A percentile compares a stretch with the other conserved stretches of the same genome.
Evolutionary conservation across 139 green algal species (phyloP).

Genomic region (Yamagishiella unicocca): DNA sequence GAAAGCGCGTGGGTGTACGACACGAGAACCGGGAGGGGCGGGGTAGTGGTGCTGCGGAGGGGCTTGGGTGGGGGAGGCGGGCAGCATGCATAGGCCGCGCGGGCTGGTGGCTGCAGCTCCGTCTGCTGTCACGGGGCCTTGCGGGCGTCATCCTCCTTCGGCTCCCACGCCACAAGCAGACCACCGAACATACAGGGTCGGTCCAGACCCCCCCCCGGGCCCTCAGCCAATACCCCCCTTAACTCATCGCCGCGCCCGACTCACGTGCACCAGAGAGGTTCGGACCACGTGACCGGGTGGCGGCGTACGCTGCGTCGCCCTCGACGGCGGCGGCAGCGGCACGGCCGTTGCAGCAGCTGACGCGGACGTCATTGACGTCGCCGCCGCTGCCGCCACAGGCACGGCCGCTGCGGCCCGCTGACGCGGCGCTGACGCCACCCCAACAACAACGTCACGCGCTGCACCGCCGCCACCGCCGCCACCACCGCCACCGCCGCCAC

Average conservation of each 20-base stretch:
- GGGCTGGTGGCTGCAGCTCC: too few relatives aligned
- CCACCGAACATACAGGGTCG: too few relatives aligned
- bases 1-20: neutral
- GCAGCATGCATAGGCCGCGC: neutral
- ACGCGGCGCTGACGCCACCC: neutral
- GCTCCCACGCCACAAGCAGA: too few relatives aligned
- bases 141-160: too few relatives aligned
- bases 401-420: neutral
- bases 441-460: neutral
- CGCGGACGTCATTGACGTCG: neutral
- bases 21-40: neutral
- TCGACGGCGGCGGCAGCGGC: too few relatives aligned
- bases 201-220: too few relatives aligned
- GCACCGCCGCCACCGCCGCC: neutral
- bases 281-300: neutral
- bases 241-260: too few relatives aligned
- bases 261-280: neutral
- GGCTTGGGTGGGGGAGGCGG: neutral
- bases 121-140: neutral
- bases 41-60: neutral
- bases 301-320: neutral
- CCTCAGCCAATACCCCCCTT: too few relatives aligned
- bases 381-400: neutral
- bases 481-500: neutral
- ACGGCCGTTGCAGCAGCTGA: neutral